Evolutionary conservation across 495 filamentous ascomycete genomes (phyloP).

Genomic region (Sphaerosporella brunnea): DNA sequence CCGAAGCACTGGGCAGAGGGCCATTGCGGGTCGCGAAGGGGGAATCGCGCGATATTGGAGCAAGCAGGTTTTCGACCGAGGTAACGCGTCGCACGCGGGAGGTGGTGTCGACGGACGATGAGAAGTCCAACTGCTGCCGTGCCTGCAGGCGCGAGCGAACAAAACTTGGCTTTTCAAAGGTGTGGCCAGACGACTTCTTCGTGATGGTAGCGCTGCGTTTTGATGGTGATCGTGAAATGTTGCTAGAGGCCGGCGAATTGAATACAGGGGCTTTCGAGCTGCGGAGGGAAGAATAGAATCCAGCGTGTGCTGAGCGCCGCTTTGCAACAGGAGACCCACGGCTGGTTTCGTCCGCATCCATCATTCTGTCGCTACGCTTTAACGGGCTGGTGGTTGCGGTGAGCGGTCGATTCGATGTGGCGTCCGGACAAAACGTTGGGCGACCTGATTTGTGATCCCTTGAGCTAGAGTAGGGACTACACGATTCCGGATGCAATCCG

Average conservation of each 20-base stretch:
- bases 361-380: constrained; percentile 78
- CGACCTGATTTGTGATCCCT: constrained; percentile 14
- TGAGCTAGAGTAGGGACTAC: constrained; percentile 20
- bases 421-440: background rate
- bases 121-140: constrained; percentile 30
- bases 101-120: constrained; percentile 30
- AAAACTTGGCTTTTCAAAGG: constrained; percentile 21
- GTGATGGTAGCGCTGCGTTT: constrained; percentile 8
- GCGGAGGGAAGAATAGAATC: constrained; percentile 29
- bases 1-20: constrained; percentile 39
- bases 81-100: constrained; percentile 44
- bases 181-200: constrained; percentile 15
- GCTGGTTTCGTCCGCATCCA: constrained; percentile 55
- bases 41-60: constrained; percentile 41
- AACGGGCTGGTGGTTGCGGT: constrained; percentile 51
- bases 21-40: constrained; percentile 38
- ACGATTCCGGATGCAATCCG: constrained; percentile 21
- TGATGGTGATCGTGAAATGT: constrained; percentile 5
- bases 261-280: constrained; percentile 29
- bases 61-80: constrained; percentile 57
- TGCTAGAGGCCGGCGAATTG: constrained; percentile 13
- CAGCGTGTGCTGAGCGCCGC: constrained; percentile 25
- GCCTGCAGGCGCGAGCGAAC: constrained; percentile 29
- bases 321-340: constrained; percentile 56
- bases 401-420: background rate